Evolutionary conservation across 1,284 basidiomycete species (phyloP).

Genomic region (Grifola frondosa): DNA sequence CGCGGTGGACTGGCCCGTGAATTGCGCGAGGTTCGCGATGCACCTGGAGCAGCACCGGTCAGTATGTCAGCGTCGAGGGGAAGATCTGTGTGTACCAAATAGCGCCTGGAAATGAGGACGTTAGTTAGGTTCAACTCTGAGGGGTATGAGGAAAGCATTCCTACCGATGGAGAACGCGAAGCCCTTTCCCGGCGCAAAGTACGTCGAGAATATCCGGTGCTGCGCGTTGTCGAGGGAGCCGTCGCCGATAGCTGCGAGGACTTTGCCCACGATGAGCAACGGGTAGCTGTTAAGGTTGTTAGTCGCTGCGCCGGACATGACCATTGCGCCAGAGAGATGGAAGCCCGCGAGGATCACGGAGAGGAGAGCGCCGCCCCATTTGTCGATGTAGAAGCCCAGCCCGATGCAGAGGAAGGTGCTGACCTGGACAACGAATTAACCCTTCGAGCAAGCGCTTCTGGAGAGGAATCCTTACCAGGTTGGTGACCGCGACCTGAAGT

Average conservation of each 20-base stretch:
- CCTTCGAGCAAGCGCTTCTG: not conserved
- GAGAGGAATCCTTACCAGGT: conserved; percentile 32
- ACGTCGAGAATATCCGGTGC: conserved; percentile 46
- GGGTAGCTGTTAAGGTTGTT: conserved; percentile 42
- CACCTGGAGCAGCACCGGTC: conserved; percentile 28
- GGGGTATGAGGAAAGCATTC: conserved; percentile 5
- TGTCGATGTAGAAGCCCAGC: conserved; percentile 45
- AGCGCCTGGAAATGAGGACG: conserved; percentile 11
- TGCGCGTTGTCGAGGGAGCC: conserved; percentile 47
- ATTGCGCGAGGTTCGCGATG: conserved; percentile 44
- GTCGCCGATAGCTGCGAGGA: conserved; percentile 44
- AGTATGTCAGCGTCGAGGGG: not conserved
- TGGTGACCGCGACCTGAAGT: conserved; percentile 40
- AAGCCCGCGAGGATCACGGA: conserved; percentile 39
- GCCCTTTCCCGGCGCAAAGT: conserved; percentile 43
- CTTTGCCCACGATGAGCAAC: conserved; percentile 42
- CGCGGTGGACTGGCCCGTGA: conserved; percentile 39
- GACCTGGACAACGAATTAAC: conserved; percentile 25
- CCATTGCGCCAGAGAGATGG: conserved; percentile 35
- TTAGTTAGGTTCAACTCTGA: not conserved
- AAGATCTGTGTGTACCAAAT: conserved; percentile 27
- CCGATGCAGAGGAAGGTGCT: conserved; percentile 45
- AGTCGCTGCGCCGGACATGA: conserved; percentile 43
- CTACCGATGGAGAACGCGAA: conserved; percentile 42
- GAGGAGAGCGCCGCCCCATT: conserved; percentile 40